phyloP scores from a whole-genome alignment of 2,329 filamentous ascomycete genomes.

The Sporothrix protearum region DNA sequence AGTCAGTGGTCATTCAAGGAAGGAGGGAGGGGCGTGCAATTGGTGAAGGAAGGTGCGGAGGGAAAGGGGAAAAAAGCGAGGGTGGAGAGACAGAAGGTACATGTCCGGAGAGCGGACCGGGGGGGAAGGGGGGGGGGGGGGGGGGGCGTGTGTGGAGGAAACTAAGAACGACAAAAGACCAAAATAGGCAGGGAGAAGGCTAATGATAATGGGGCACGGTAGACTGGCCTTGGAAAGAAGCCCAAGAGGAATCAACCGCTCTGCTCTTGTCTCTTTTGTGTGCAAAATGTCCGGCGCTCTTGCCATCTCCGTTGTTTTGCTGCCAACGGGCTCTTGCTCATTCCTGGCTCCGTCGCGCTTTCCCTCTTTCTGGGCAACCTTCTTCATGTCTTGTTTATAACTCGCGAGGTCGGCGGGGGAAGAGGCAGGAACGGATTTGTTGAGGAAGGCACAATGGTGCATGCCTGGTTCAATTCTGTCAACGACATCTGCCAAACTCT shows the following conservation, averaged over 20 bases:
- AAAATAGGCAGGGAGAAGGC: neutral
- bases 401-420: constrained; percentile 26
- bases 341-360: neutral
- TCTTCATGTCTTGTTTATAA: neutral
- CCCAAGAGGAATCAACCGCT: neutral
- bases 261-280: neutral
- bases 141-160: constrained; percentile 22
- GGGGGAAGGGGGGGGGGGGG: neutral
- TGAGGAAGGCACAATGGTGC: constrained; percentile 6
- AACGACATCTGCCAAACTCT: neutral
- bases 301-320: neutral
- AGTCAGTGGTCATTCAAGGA: neutral
- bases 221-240: neutral
- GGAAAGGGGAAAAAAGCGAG: neutral
- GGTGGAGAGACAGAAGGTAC: constrained; percentile 5
- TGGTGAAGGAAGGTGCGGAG: constrained; percentile 7
- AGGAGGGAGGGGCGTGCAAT: constrained; percentile 14
- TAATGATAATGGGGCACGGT: neutral
- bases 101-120: neutral
- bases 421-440: neutral
- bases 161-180: neutral
- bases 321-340: neutral
- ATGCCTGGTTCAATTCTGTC: neutral
- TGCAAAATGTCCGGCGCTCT: neutral
- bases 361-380: neutral